Base-by-base conservation (phyloP, 331 rosid species). In the Quercus tomentella region DNA sequence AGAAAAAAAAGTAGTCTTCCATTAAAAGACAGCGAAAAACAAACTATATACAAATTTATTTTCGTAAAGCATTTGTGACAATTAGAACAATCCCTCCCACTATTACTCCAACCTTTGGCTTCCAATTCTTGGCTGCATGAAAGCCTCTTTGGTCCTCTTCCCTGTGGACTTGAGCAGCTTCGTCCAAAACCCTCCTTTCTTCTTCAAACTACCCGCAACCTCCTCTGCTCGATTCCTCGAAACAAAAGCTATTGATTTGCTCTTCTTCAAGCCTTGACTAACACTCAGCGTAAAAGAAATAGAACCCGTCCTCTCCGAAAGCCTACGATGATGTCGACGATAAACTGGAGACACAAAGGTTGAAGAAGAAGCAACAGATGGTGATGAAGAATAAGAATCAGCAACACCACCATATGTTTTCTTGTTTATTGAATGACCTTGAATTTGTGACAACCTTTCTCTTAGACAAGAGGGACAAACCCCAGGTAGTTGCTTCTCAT, bases 381-480 rank as follows among this genome's bases (percentile, higher is more conserved):
- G 37, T 8, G 84, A 63, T 22, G 85, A 17, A 10, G 77, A 20
- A 67, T 80, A 35, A 49, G 72, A 41, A 55, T 57, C 49, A 4
- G 21, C 54, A 45, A 45, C 67, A 28, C 76, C 45, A 1, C 43
- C 49, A 41, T 33, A 2, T 20, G 33, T 75, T 70, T 77, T 81
- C 1, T 2, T 74, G 60, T 14, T 69, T 28, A 79, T n/a, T 15
- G 80, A 67, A 22, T 78, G 74, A 41, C 49, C 49, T 33, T 76
- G 35, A 56, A 93, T 93, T 67, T 80, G 82, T 18, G 83, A 87
- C 11, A 93, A 91, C 73, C 79, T 87, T 43, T 88, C 97, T 57
- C 88, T 85, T 1, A 93, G 84, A 68, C 97, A 93, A 63, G 63
- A 74, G 21, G 92, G 74, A 26, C 97, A 91, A 68, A 93, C 92